Evolutionary conservation across 495 filamentous ascomycete species (phyloP), one percentile per base, ranked within the genome.

Genomic region (Lasiosphaeria hispida): DNA sequence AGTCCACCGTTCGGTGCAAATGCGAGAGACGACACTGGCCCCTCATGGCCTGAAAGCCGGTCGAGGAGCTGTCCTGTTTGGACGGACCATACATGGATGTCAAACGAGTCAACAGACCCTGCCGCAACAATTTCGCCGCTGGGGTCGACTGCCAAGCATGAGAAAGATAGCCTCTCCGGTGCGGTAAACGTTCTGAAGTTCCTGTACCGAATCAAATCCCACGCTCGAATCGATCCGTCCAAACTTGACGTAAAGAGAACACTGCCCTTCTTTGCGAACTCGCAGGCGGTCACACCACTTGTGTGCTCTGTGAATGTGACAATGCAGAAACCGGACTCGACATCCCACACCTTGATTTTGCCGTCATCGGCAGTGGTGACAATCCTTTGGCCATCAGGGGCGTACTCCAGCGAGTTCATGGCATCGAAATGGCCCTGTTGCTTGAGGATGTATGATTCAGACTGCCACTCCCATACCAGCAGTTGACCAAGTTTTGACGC

Each of bases 381-480:
- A 59, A 98, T 88, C 30, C 89, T 86, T 65, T 94, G 89, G 7
- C 94, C 92, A 63, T 97, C 93, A 0, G 93, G 92, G 5, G 95
- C 95, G 72, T 97, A 97, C 10, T 86, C 86, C 6, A 98, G 77
- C 7, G 93, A 78, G 71, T 96, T 97, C 85, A 97, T 90, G n/a
- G 91, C 86, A 67, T 98, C 95, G 48, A 95, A 89, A 72, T 98
- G 94, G 1, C 93, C 93, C 72, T 97, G 94, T 66, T 98, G 94
- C 71, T 97, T 98, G 36, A 98, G 73, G 55, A 98, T 92, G 72
- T 97, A 97, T n/a, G 95, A 97, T 70, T 98, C 94, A 1, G 95
- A 97, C 66, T 97, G 95, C 95, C 95, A 97, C 71, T 98, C 94
- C 94, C 94, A 98, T 19, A 98, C 95, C 37, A 98, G 79, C 11